Evolutionary conservation across 345 rosid species (phyloP), one percentile per base, ranked within the genome.

Genomic region (Eucalyptus erythrocorys): DNA sequence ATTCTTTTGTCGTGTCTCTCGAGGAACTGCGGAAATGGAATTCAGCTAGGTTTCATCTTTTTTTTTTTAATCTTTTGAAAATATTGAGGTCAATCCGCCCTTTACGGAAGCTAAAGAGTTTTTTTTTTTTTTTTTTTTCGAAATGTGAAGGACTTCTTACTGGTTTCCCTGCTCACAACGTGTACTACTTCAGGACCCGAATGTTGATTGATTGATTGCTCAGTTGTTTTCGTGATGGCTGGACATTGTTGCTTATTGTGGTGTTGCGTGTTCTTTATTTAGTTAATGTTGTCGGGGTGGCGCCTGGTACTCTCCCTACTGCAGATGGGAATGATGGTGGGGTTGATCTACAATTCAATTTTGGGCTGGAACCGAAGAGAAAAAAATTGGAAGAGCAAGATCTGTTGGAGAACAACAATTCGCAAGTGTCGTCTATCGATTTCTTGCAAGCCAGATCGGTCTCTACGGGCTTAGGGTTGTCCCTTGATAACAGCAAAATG

Each of bases 271-370:
- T 32, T 84, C 32, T 81, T 87, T 55, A 53, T 93, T 86, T 86
- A 97, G 99, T 97, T 93, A 97, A 96, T 91, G 96, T 96, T 81
- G 95, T 90, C 45, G 97, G 96, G 89, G 92, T 96, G 89, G 97
- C 97, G 1, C 98, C 99, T n/a, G 95, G 93, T 71, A 95, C 95
- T 1, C 90, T 87, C 30, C 89, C 93, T 64, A 93, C 91, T 64
- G 87, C 92, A 9, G 96, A 96, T 87, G 95, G 93, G 47, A 88
- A 91, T 81, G 96, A 92, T 43, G 94, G 91, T 71, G 94, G 92
- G 32, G 92, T 89, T 87, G 98, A 95, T 66, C 89, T 95, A 47
- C 95, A 89, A 37, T 96, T 96, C 95, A 93, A 92, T 92, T 89
- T 87, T n/a, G 95, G 95, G 88, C 50, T 93, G 48, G 96, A 96